A percentile compares a stretch with the other conserved stretches of the same genome.
Evolutionary conservation across 768 basidiomycete species (phyloP).

Genomic region (Russula ochroleuca): DNA sequence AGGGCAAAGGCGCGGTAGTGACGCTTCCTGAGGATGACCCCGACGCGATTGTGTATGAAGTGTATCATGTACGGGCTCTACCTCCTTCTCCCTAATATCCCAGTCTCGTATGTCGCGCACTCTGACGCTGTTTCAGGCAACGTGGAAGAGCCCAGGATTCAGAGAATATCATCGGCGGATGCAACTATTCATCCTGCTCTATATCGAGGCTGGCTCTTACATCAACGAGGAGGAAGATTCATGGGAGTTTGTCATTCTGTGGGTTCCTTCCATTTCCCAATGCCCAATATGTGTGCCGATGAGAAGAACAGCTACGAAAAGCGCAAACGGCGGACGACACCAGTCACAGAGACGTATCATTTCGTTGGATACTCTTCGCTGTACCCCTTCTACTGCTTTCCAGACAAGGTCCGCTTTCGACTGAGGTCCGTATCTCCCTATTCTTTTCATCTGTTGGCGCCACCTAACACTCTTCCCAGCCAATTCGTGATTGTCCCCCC

Average conservation of each 20-base stretch:
- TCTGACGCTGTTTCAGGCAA: conserved; percentile 48
- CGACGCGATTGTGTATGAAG: conserved; percentile 75
- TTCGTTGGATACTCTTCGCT: conserved; percentile 93
- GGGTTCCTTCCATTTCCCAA: conserved; percentile 31
- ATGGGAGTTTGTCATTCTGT: conserved; percentile 93
- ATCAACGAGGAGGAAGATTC: conserved; percentile 89
- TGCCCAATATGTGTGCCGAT: background rate
- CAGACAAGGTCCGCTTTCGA: conserved; percentile 82
- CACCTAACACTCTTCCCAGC: conserved; percentile 39
- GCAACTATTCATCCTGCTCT: conserved; percentile 92
- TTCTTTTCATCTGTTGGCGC: background rate
- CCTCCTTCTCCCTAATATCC: background rate
- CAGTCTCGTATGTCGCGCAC: background rate
- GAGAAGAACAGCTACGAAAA: conserved; percentile 67
- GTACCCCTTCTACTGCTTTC: conserved; percentile 94
- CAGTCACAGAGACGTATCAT: conserved; percentile 66
- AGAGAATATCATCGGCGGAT: conserved; percentile 85
- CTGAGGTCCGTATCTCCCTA: conserved; percentile 55
- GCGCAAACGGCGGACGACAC: conserved; percentile 53
- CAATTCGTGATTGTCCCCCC: conserved; percentile 94
- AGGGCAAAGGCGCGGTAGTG: conserved; percentile 51
- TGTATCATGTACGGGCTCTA: conserved; percentile 84
- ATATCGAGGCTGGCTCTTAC: conserved; percentile 94
- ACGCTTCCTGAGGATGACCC: conserved; percentile 48
- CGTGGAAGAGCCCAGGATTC: conserved; percentile 83